These are phyloP conservation scores for Sideroxylon spinosum DNA, from an alignment of 179 eudicot genomes.

Conservation along the genomic window DNA sequence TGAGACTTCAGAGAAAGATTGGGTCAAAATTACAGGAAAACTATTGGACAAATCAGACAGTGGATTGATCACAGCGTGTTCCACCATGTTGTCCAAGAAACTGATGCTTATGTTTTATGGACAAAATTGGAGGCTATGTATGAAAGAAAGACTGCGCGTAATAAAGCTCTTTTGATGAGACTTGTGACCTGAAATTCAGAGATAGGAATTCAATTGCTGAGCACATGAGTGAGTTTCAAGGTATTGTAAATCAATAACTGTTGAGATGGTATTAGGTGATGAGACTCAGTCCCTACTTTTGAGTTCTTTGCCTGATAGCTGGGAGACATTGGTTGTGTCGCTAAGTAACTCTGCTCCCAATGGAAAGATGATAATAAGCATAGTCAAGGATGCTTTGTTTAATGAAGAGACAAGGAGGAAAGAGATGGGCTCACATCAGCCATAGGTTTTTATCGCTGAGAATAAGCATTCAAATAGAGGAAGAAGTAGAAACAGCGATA, in stretches of 20 bases:
- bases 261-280: no score
- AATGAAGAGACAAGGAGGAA: neutral
- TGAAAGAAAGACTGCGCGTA: neutral
- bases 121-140: neutral
- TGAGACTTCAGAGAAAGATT: neutral
- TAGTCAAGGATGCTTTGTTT: neutral
- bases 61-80: neutral
- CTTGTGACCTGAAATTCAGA: neutral
- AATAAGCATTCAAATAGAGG: no score
- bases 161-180: neutral
- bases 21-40: neutral
- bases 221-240: neutral
- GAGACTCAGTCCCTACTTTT: no score
- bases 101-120: neutral
- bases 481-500: neutral
- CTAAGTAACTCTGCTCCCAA: neutral
- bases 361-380: neutral
- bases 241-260: neutral
- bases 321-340: no score
- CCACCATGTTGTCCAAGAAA: neutral
- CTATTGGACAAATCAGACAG: neutral
- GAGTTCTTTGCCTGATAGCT: no score
- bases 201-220: neutral
- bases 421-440: neutral
- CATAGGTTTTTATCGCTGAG: no score